phyloP scores from a whole-genome alignment of 2,329 filamentous ascomycete genomes.

The Fusarium sp. region DNA sequence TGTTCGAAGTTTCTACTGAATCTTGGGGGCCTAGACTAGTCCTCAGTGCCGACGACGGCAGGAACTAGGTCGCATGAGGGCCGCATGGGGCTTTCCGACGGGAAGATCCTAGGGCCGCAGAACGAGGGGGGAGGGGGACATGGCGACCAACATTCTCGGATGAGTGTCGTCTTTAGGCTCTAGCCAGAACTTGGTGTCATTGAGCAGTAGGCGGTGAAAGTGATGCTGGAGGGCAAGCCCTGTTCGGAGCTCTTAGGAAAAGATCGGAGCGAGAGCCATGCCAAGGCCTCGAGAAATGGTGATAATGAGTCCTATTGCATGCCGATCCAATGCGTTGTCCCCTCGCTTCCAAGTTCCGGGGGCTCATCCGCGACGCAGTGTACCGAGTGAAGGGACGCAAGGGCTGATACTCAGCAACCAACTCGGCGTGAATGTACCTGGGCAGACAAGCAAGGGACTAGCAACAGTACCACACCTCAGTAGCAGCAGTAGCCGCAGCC shows the following conservation, averaged over 20 bases:
- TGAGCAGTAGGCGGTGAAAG: conserved; percentile 29
- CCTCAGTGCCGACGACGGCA: conserved; percentile 23
- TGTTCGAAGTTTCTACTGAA: conserved; percentile 16
- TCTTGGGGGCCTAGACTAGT: conserved; percentile 18
- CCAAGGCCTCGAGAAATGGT: conserved; percentile 35
- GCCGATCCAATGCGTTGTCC: conserved; percentile 40
- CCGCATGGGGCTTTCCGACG: conserved; percentile 44
- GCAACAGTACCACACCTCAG: no score
- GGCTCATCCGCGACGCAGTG: conserved; percentile 35
- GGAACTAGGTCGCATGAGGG: conserved; percentile 41
- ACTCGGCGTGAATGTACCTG: neutral
- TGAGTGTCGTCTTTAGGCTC: conserved; percentile 3
- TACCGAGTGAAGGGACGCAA: conserved; percentile 34
- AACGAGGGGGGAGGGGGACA: conserved; percentile 7
- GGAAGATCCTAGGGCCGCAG: conserved; percentile 44
- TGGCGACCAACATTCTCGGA: conserved; percentile 32
- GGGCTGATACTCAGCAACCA: conserved; percentile 29
- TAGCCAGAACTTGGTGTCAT: conserved; percentile 16
- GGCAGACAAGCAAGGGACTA: neutral
- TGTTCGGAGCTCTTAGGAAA: conserved; percentile 24
- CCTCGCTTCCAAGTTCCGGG: conserved; percentile 36
- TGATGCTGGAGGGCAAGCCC: neutral
- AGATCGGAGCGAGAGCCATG: conserved; percentile 24
- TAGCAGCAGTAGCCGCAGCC: neutral
- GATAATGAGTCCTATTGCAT: conserved; percentile 33